Evolutionary conservation across 768 basidiomycete genomes (phyloP).

Genomic region (Tulasnella sp.): DNA sequence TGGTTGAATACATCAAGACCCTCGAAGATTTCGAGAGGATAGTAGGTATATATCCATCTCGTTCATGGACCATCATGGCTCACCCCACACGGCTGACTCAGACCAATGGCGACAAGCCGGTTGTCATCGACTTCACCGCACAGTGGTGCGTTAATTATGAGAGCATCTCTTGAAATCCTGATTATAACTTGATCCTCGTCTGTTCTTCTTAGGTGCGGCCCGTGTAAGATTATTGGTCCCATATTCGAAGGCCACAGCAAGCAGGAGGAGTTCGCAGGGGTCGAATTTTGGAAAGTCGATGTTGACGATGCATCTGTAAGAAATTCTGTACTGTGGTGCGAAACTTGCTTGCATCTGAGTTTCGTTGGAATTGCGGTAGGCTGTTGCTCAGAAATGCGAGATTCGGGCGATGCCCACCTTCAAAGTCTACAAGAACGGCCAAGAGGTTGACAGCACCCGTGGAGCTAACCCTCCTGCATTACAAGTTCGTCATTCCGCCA

Average conservation of each 20-base stretch:
- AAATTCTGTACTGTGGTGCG: background rate
- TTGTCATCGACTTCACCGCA: background rate
- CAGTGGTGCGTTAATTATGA: background rate
- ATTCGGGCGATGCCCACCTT: slow-evolving; percentile 25
- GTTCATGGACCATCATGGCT: too few relatives aligned
- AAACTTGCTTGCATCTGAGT: background rate
- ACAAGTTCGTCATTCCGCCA: too few relatives aligned
- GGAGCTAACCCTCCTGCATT: background rate
- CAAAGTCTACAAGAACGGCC: slow-evolving; percentile 25
- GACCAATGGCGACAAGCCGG: background rate
- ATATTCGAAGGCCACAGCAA: background rate
- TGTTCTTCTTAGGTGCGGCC: background rate
- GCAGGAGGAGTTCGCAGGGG: background rate
- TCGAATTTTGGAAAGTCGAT: background rate
- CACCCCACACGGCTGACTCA: background rate
- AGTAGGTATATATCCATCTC: too few relatives aligned
- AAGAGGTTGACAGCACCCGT: slow-evolving; percentile 21
- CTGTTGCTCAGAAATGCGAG: background rate
- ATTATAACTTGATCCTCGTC: too few relatives aligned
- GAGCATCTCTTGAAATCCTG: too few relatives aligned
- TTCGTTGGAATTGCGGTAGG: background rate
- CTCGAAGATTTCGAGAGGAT: too few relatives aligned
- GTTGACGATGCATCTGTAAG: background rate
- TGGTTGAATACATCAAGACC: too few relatives aligned
- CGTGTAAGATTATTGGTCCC: background rate